Percentiles rank a stretch among this genome's conserved stretches.
Conservation (phyloP, 176 grass and related monocot species). For the Eleusine indica region DNA sequence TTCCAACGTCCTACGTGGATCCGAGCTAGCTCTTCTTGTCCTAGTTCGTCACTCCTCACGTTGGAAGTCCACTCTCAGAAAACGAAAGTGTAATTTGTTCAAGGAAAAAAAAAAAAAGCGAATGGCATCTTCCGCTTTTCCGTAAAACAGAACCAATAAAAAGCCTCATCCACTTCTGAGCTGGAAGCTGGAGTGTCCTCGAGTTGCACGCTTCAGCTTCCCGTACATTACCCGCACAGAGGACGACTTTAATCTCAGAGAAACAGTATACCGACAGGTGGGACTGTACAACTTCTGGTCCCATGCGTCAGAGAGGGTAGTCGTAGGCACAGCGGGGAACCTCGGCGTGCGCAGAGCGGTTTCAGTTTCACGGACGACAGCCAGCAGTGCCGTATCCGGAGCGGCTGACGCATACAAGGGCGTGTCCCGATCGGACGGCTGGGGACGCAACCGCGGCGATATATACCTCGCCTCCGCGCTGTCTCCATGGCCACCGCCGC, state of each 20-base stretch:
- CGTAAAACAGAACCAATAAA: constrained; percentile 39
- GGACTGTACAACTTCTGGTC: rapidly evolving
- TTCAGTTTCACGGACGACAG: not conserved
- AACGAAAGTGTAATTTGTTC: not conserved
- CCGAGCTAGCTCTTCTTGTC: not conserved
- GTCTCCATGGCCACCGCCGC: constrained; percentile 53
- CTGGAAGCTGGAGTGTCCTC: constrained; percentile 30
- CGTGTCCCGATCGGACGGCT: constrained; percentile 45
- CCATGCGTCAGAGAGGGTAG: not conserved
- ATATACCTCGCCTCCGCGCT: constrained; percentile 48
- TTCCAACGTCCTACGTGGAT: not conserved
- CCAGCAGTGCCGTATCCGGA: constrained; percentile 22
- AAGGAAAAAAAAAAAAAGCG: not conserved
- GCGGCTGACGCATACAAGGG: constrained; percentile 49
- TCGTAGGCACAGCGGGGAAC: rapidly evolving
- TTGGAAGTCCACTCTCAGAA: not conserved
- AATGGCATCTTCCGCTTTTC: constrained; percentile 21
- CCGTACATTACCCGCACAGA: not conserved
- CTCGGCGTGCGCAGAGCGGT: not conserved
- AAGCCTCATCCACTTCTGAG: constrained; percentile 20
- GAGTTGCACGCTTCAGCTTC: constrained; percentile 17
- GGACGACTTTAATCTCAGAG: not conserved
- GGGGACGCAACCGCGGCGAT: constrained; percentile 39
- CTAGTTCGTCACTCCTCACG: not conserved
- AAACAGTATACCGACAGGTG: rapidly evolving